Conservation (phyloP, 805 yeast genomes). For the Wickerhamomyces rabaulensis region DNA sequence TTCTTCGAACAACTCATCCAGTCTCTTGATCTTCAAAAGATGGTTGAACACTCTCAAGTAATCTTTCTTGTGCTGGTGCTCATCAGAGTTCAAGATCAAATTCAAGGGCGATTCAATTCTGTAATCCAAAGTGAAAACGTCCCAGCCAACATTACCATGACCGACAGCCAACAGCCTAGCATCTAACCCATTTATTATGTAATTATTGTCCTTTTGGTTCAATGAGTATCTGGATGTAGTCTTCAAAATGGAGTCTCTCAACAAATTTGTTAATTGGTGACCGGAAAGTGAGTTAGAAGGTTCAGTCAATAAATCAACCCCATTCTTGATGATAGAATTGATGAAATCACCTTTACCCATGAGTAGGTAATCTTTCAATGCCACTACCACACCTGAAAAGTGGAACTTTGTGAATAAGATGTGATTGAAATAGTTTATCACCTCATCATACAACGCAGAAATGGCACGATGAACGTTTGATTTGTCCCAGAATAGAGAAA, state of each 20-base stretch:
- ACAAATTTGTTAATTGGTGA: conserved; percentile 56
- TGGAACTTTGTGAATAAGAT: conserved; percentile 45
- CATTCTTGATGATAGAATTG: conserved; percentile 54
- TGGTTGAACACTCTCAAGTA: conserved; percentile 82
- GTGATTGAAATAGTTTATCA: conserved; percentile 44
- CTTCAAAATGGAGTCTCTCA: conserved; percentile 57
- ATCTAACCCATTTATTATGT: conserved; percentile 56
- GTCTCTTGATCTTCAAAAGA: conserved; percentile 71
- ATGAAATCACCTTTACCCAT: conserved; percentile 81
- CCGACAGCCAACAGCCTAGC: conserved; percentile 75
- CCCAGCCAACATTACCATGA: conserved; percentile 83
- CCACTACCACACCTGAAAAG: conserved; percentile 49
- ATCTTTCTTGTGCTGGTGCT: conserved; percentile 41
- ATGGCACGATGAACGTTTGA: conserved; percentile 29
- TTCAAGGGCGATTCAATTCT: conserved; percentile 46
- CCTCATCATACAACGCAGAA: conserved; percentile 43
- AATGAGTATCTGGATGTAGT: conserved; percentile 43
- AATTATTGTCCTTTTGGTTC: conserved; percentile 29
- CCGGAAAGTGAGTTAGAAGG: conserved; percentile 63
- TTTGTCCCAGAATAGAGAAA: conserved; percentile 7
- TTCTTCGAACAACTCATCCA: conserved; percentile 43
- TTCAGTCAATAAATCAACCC: conserved; percentile 46
- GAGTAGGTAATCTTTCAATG: conserved; percentile 60
- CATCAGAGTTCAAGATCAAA: conserved; percentile 47
- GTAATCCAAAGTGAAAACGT: conserved; percentile 85